Conservation (phyloP, 2,329 filamentous ascomycete genomes). For the Calonectria pteridis region DNA sequence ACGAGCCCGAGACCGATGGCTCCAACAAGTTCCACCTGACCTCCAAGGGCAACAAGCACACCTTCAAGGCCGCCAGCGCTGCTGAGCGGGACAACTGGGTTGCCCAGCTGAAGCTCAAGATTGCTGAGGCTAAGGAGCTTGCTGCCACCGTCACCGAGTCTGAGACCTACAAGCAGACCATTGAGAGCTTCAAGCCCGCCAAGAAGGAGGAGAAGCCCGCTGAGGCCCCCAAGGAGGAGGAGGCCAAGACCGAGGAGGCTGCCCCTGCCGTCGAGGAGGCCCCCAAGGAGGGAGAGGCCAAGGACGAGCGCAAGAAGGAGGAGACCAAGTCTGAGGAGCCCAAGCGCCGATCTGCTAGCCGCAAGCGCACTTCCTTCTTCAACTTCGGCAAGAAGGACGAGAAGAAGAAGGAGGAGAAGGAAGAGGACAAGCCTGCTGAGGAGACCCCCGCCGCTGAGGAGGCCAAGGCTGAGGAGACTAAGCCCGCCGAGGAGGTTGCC, state of each 20-base stretch:
- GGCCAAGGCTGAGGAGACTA: constrained; percentile 35
- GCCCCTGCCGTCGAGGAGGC: constrained; percentile 48
- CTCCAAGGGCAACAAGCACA: constrained; percentile 89
- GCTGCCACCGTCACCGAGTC: constrained; percentile 79
- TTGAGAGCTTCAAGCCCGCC: constrained; percentile 75
- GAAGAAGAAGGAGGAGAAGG: constrained; percentile 62
- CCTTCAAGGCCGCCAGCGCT: constrained; percentile 83
- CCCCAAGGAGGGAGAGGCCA: constrained; percentile 50
- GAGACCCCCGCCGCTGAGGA: constrained; percentile 44
- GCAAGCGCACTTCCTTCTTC: constrained; percentile 76
- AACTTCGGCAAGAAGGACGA: constrained; percentile 70
- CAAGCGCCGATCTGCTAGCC: constrained; percentile 73
- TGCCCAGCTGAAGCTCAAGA: constrained; percentile 83
- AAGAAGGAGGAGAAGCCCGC: constrained; percentile 59
- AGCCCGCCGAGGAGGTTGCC: constrained; percentile 36
- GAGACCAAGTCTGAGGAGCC: constrained; percentile 69
- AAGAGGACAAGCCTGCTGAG: constrained; percentile 56
- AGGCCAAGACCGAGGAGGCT: constrained; percentile 38
- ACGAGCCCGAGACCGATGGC: constrained; percentile 81
- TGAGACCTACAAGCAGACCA: constrained; percentile 88
- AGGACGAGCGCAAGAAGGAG: constrained; percentile 55
- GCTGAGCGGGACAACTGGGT: constrained; percentile 95
- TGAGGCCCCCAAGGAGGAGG: constrained; percentile 50
- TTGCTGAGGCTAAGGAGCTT: constrained; percentile 86
- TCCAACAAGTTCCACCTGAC: constrained; percentile 88